These are phyloP conservation scores for Colletotrichum noveboracense DNA, from an alignment of 2,329 filamentous ascomycete species.

Conservation along the genomic window DNA sequence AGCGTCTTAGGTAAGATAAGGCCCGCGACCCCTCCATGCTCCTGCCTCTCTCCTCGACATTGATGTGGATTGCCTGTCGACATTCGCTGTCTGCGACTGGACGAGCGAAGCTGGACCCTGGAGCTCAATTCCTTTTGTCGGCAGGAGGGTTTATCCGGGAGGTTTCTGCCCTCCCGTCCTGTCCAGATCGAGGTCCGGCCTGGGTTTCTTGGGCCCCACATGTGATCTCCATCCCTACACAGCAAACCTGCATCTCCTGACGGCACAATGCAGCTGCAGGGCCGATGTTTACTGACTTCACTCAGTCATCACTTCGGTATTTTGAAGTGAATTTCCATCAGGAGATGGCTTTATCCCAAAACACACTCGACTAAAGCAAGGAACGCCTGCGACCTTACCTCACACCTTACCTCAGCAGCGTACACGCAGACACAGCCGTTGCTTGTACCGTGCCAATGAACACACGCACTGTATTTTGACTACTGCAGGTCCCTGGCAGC, in stretches of 20 bases:
- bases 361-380: neutral
- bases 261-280: neutral
- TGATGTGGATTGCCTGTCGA: neutral
- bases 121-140: constrained; percentile 17
- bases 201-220: neutral
- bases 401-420: neutral
- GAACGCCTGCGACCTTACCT: neutral
- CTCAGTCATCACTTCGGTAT: neutral
- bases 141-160: constrained; percentile 9
- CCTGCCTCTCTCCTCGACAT: neutral
- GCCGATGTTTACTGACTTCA: neutral
- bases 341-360: neutral
- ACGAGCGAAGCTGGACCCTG: constrained; percentile 4
- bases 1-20: constrained; percentile 14
- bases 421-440: neutral
- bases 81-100: neutral
- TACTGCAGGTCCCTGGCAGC: constrained; percentile 7
- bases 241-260: neutral
- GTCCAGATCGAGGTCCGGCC: neutral
- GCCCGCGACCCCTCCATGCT: neutral
- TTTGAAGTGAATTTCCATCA: neutral
- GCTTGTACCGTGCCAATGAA: neutral
- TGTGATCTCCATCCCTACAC: neutral
- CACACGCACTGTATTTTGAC: neutral
- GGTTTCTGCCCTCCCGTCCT: neutral